Conservation (phyloP, 345 rosid genomes). For the Mercurialis annua region DNA sequence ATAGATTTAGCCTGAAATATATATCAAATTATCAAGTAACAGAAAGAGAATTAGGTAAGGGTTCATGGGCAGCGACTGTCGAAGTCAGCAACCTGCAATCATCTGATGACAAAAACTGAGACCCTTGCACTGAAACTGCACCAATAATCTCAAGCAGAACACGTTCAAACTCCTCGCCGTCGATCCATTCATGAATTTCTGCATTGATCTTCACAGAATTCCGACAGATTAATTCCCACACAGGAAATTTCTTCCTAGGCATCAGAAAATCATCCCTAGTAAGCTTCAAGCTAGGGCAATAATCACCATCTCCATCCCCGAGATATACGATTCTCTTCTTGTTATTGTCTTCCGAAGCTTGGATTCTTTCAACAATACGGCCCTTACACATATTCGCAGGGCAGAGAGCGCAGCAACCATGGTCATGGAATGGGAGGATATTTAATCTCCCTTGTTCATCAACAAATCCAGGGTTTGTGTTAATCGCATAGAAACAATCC, state of each 20-base stretch:
- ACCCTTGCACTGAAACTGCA: slow-evolving; percentile 16
- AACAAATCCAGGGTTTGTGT: slow-evolving; percentile 61
- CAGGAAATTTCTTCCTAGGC: slow-evolving; percentile 83
- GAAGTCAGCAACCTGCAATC: slow-evolving; percentile 49
- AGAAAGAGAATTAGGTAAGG: slow-evolving; percentile 35
- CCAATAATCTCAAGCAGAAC: slow-evolving; percentile 35
- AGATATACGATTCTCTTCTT: slow-evolving; percentile 56
- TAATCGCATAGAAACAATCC: slow-evolving; percentile 64
- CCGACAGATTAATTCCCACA: slow-evolving; percentile 59
- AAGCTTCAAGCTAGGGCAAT: slow-evolving; percentile 72
- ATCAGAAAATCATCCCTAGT: slow-evolving; percentile 44
- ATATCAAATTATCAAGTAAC: slow-evolving; percentile 21
- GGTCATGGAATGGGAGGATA: slow-evolving; percentile 63
- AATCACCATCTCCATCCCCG: slow-evolving; percentile 81
- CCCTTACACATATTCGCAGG: slow-evolving; percentile 98
- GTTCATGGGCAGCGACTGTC: slow-evolving; percentile 27
- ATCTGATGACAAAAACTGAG: slow-evolving; percentile 25
- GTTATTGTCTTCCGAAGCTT: slow-evolving; percentile 44
- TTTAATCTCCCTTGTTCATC: slow-evolving; percentile 51
- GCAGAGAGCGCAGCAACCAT: slow-evolving; percentile 57
- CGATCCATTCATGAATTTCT: slow-evolving; percentile 62
- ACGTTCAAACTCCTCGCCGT: slow-evolving; percentile 58
- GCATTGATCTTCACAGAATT: slow-evolving; percentile 54
- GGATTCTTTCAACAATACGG: slow-evolving; percentile 52
- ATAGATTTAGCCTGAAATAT: no score